Conservation (phyloP, 169 alveolate species). For the Plasmodium ovale region DNA sequence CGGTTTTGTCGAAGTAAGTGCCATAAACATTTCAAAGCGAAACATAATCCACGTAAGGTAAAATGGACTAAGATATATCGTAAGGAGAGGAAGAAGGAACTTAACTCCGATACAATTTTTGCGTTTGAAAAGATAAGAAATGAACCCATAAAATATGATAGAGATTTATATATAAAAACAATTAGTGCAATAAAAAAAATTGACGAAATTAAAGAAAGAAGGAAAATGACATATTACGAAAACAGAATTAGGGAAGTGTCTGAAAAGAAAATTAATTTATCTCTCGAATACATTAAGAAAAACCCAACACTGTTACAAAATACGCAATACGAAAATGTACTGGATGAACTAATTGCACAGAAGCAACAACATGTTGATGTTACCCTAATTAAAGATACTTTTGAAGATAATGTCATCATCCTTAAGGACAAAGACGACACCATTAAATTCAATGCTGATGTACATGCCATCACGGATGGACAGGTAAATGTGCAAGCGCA, state of each 20-base stretch:
- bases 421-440: background rate
- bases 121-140: slow-evolving; percentile 97
- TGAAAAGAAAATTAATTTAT: slow-evolving; percentile 52
- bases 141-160: slow-evolving; percentile 96
- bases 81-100: slow-evolving; percentile 95
- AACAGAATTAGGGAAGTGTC: slow-evolving; percentile 29
- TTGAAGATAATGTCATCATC: slow-evolving; percentile 34
- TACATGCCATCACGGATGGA: background rate
- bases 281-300: slow-evolving; percentile 49
- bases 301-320: slow-evolving; percentile 42
- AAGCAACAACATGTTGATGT: background rate
- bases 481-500: slow-evolving; percentile 25
- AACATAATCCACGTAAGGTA: slow-evolving; percentile 98
- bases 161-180: slow-evolving; percentile 95
- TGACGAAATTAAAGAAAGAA: slow-evolving; percentile 92
- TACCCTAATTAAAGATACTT: slow-evolving; percentile 5
- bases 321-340: slow-evolving; percentile 44
- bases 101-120: slow-evolving; percentile 95
- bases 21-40: slow-evolving; percentile 97
- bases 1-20: slow-evolving; percentile 99
- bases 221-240: slow-evolving; percentile 88
- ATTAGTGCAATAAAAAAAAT: slow-evolving; percentile 96
- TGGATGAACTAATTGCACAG: slow-evolving; percentile 9
- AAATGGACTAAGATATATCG: slow-evolving; percentile 99
- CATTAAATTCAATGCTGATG: slow-evolving; percentile 12